Conservation (phyloP, 805 yeast genomes). For the Priceomyces medius region DNA sequence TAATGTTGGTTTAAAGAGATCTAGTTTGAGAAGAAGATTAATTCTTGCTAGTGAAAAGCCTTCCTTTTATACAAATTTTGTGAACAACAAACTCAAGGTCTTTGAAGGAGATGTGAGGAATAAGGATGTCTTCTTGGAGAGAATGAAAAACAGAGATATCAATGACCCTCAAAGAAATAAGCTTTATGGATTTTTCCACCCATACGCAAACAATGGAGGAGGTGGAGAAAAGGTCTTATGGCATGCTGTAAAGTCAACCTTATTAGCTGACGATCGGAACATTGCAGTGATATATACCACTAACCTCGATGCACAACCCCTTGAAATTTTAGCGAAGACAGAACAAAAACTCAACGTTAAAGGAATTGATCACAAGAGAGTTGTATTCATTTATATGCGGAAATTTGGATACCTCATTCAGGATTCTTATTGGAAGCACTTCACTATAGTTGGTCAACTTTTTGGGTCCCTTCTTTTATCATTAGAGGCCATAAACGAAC, state of each 20-base stretch:
- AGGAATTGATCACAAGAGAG: constrained; percentile 45
- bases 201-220: constrained; percentile 93
- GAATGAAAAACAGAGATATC: constrained; percentile 30
- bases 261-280: constrained; percentile 46
- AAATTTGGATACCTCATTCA: constrained; percentile 60
- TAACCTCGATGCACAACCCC: constrained; percentile 49
- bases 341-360: constrained; percentile 53
- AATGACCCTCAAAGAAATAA: constrained; percentile 39
- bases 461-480: constrained; percentile 71
- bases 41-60: constrained; percentile 36
- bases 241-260: constrained; percentile 82
- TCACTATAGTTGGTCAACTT: constrained; percentile 87
- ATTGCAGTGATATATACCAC: constrained; percentile 75
- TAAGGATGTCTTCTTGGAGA: constrained; percentile 22
- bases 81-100: constrained; percentile 36
- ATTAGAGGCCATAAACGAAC: constrained; percentile 63
- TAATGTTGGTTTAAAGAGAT: constrained; percentile 33
- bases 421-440: constrained; percentile 67
- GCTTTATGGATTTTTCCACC: constrained; percentile 89
- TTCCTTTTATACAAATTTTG: constrained; percentile 37
- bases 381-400: constrained; percentile 61
- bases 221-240: constrained; percentile 97
- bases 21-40: constrained; percentile 39
- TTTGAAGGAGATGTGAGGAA: constrained; percentile 26
- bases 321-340: constrained; percentile 52